Percentiles rank a stretch among this genome's conserved stretches.
Conservation (phyloP, 2,329 filamentous ascomycete species). For the Cordyceps cateniannulata region DNA sequence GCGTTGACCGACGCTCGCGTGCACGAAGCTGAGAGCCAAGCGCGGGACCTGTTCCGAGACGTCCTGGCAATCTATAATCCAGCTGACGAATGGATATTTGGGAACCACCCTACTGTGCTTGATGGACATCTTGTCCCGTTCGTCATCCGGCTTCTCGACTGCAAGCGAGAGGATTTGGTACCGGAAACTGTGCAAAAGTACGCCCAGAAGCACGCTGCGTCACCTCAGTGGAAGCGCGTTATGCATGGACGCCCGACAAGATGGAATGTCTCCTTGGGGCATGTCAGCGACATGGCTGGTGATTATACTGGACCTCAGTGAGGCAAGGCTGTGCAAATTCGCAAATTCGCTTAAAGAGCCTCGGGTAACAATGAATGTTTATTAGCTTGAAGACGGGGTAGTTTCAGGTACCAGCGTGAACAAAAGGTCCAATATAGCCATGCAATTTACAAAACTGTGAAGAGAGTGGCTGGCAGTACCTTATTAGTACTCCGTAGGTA, state of each 20-base stretch:
- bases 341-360: no score
- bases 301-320: not conserved
- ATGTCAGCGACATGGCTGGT: constrained; percentile 6
- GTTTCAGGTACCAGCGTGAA: constrained; percentile 3
- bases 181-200: constrained; percentile 1
- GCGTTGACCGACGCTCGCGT: constrained; percentile 3
- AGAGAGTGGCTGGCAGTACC: no score
- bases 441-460: not conserved
- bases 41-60: not conserved
- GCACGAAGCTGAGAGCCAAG: not conserved
- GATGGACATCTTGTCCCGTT: constrained; percentile 4
- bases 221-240: not conserved
- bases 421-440: not conserved
- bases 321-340: no score
- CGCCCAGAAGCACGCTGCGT: not conserved
- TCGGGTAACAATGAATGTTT: not conserved
- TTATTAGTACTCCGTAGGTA: not conserved
- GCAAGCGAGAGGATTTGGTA: not conserved
- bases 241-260: constrained; percentile 1
- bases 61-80: not conserved
- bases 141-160: not conserved
- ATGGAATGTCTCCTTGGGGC: constrained; percentile 2
- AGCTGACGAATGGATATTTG: not conserved
- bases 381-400: no score
- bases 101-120: not conserved